Evolutionary conservation across 352 stramenopile genomes (phyloP), one percentile per base, ranked within the genome.

Genomic region (Globisporangium spinosum): DNA sequence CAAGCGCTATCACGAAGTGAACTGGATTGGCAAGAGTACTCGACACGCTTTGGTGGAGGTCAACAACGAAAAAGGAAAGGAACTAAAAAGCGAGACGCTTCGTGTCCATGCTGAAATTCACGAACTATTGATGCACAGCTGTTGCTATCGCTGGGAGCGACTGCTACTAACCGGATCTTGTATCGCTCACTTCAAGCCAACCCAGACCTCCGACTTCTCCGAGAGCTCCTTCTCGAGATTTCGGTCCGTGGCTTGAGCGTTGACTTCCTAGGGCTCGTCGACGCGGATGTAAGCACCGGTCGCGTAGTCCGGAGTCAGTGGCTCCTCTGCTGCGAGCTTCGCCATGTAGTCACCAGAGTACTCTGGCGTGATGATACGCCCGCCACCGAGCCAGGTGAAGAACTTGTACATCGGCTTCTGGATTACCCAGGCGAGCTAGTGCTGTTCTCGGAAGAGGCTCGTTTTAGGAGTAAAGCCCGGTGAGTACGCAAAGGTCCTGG

Each of bases 281-380:
- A 82, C 66, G 45, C 72, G 70, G 35, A 76, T 64, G 66, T 77
- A 77, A 22, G 62, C 62, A 43, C 72, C 75, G 0, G 15, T 69
- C 15, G 45, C 57, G 64, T 71, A 77, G 17, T 66, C 43, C 0
- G 12, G 25, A 7, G 15, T 32, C 51, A 55, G 70, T 1, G 54
- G 58, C 9, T 76, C 70, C 12, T 69, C 66, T 0, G 59, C 60
- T 32, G 72, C 74, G 23, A 81, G 64, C n/a, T 62, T 34, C 3
- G 72, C 72, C 67, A 81, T 75, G 67, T 65, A 72, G 0, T 58
- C 65, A 2, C 75, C 72, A 0, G 72, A 73, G 51, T 73, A 72
- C 29, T 67, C 62, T 2, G 69, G 22, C 13, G 72, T 70, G 34
- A 62, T 76, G 51, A 62, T 65, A 1, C 54, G 57, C 1, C 68